Evolutionary conservation across 257 asterid genomes (phyloP).

Genomic region (Solanum etuberosum): DNA sequence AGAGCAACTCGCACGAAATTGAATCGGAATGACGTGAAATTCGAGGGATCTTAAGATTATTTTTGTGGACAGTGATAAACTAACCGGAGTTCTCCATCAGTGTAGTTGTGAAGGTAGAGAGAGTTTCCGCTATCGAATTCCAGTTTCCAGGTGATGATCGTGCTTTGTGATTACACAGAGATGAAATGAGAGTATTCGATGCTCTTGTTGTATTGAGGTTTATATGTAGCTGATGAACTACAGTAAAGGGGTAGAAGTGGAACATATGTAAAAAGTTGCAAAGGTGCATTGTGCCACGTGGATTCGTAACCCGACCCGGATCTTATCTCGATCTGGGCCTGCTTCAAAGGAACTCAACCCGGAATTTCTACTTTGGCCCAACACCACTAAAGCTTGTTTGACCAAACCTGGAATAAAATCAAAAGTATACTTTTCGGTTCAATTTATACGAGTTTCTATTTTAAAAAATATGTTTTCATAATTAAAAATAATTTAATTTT

Average conservation of each 20-base stretch:
- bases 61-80: not conserved
- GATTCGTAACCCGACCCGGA: not conserved
- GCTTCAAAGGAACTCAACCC: not conserved
- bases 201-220: not conserved
- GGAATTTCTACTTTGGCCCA: not conserved
- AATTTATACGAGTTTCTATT: not conserved
- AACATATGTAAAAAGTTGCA: not conserved
- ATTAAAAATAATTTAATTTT: not conserved
- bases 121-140: not conserved
- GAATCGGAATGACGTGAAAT: not conserved
- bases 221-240: not conserved
- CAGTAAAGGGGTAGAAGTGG: not conserved
- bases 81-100: constrained; percentile 1
- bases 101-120: not conserved
- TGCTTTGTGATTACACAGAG: not conserved
- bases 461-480: not conserved
- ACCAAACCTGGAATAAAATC: not conserved
- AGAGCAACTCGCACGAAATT: not conserved
- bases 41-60: not conserved
- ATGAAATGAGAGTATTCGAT: not conserved
- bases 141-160: not conserved
- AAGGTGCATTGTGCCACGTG: not conserved
- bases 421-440: not conserved
- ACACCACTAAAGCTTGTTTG: not conserved
- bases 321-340: not conserved